Evolutionary conservation across 2,329 filamentous ascomycete species (phyloP).

Genomic region (Pseudohalonectria lignicola): DNA sequence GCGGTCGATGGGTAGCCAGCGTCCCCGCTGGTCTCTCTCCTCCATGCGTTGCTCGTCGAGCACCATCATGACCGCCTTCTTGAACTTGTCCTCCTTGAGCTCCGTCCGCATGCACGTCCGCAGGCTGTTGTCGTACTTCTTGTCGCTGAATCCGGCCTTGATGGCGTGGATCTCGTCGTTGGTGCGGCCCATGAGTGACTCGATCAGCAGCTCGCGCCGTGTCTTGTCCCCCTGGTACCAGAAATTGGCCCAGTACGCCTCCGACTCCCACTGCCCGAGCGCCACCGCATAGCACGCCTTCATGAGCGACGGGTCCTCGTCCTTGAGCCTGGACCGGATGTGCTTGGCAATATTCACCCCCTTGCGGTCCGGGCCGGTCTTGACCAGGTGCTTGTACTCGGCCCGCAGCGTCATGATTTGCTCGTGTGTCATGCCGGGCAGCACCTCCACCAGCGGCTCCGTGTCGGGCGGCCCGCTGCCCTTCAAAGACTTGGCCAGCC

Average conservation of each 20-base stretch:
- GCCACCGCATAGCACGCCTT: conserved; percentile 88
- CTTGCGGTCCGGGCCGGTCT: conserved; percentile 59
- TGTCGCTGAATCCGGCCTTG: conserved; percentile 81
- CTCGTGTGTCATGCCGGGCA: conserved; percentile 75
- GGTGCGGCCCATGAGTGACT: conserved; percentile 79
- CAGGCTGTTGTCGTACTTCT: conserved; percentile 77
- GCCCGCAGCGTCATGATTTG: conserved; percentile 77
- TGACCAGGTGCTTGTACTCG: conserved; percentile 86
- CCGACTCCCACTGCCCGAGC: conserved; percentile 80
- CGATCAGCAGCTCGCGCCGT: conserved; percentile 80
- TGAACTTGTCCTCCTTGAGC: conserved; percentile 92
- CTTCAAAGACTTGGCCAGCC: conserved; percentile 65
- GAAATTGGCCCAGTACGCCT: conserved; percentile 96
- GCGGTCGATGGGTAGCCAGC: conserved; percentile 43
- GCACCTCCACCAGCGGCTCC: conserved; percentile 66
- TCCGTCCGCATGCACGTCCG: conserved; percentile 83
- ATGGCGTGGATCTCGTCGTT: conserved; percentile 83
- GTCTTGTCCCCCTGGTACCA: conserved; percentile 89
- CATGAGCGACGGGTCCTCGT: conserved; percentile 64
- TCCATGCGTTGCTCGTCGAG: conserved; percentile 78
- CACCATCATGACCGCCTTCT: conserved; percentile 72
- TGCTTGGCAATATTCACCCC: conserved; percentile 81
- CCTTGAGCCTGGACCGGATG: conserved; percentile 66
- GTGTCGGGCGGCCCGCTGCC: conserved; percentile 53
- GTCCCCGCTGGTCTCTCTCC: conserved; percentile 58